Evolutionary conservation across 2,329 filamentous ascomycete genomes (phyloP).

Genomic region (Botrytis cinerea): DNA sequence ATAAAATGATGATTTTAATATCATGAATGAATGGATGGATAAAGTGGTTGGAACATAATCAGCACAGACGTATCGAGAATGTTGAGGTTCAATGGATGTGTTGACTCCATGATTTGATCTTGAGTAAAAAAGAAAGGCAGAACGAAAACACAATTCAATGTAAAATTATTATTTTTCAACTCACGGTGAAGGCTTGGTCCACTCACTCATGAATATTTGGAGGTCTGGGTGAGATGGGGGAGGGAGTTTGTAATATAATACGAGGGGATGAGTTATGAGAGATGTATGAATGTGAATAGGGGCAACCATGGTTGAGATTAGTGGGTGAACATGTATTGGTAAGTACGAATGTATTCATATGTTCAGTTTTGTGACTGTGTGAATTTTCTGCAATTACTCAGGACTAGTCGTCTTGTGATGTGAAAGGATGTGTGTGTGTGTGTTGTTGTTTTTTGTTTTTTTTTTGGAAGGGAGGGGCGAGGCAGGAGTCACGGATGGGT

Average conservation of each 20-base stretch:
- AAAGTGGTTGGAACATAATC: neutral
- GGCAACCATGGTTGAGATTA: neutral
- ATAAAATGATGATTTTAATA: neutral
- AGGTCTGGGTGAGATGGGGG: neutral
- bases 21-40: neutral
- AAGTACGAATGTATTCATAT: neutral
- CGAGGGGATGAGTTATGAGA: neutral
- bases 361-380: neutral
- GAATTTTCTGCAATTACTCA: neutral
- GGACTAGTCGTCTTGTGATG: neutral
- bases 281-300: neutral
- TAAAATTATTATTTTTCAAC: slow-evolving; percentile 16
- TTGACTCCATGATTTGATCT: slow-evolving; percentile 22
- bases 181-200: neutral
- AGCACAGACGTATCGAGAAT: neutral
- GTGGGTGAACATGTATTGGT: neutral
- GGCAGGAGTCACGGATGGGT: too few relatives aligned
- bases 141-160: slow-evolving; percentile 18
- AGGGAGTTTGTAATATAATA: slow-evolving; percentile 7
- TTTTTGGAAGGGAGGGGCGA: too few relatives aligned
- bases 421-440: neutral
- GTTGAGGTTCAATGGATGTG: slow-evolving; percentile 15
- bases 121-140: slow-evolving; percentile 20
- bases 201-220: neutral
- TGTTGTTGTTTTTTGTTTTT: neutral